Conservation (phyloP, 2,329 filamentous ascomycete species). For the Sphaerulina musiva region DNA sequence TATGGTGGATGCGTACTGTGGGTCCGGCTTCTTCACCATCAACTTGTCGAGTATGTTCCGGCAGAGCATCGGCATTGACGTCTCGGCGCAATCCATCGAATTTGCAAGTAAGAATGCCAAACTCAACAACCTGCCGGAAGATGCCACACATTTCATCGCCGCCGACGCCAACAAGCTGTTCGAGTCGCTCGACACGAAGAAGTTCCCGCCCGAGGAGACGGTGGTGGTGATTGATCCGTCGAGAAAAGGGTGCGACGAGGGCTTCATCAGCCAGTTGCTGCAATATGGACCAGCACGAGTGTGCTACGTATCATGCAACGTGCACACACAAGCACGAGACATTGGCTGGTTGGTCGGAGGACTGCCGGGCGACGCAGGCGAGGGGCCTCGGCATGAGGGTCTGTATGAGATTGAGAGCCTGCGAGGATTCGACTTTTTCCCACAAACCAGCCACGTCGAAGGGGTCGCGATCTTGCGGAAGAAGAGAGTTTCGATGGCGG, state of each 20-base stretch:
- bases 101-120: slow-evolving; percentile 72
- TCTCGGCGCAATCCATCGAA: slow-evolving; percentile 68
- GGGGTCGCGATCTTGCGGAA: slow-evolving; percentile 54
- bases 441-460: slow-evolving; percentile 68
- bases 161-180: slow-evolving; percentile 84
- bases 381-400: slow-evolving; percentile 27
- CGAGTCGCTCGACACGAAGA: slow-evolving; percentile 51
- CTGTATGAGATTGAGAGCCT: slow-evolving; percentile 83
- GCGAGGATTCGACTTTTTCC: slow-evolving; percentile 94
- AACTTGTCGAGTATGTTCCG: slow-evolving; percentile 76
- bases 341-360: slow-evolving; percentile 81
- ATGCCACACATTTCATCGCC: slow-evolving; percentile 75
- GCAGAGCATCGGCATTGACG: slow-evolving; percentile 82
- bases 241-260: slow-evolving; percentile 83
- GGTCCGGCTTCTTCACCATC: slow-evolving; percentile 94
- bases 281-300: slow-evolving; percentile 70
- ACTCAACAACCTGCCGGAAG: slow-evolving; percentile 62
- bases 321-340: slow-evolving; percentile 93
- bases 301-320: slow-evolving; percentile 94
- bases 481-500: slow-evolving; percentile 28
- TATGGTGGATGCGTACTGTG: slow-evolving; percentile 95
- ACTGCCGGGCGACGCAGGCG: slow-evolving; percentile 37
- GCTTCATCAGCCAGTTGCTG: slow-evolving; percentile 75
- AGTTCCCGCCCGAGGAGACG: slow-evolving; percentile 71
- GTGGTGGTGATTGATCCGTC: slow-evolving; percentile 96